These are phyloP conservation scores for Naganishia vaughanmartiniae DNA, from an alignment of 768 basidiomycete genomes.

Conservation along the genomic window DNA sequence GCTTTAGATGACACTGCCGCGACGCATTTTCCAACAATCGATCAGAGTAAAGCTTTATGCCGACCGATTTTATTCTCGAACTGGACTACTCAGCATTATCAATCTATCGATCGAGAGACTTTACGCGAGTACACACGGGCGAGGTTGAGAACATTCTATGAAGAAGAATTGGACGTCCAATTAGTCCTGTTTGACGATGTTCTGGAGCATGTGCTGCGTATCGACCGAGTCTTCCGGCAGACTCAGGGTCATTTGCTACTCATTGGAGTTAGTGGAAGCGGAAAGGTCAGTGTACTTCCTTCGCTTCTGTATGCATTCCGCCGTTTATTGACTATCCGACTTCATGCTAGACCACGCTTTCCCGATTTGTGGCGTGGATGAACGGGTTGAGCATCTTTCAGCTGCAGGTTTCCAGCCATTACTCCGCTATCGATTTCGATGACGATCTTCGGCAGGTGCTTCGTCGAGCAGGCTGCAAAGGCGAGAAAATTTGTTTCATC, in stretches of 20 bases:
- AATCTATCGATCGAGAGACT: constrained; percentile 87
- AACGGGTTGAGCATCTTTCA: constrained; percentile 99
- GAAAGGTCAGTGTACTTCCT: constrained; percentile 67
- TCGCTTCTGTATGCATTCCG: constrained; percentile 19
- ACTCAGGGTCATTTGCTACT: constrained; percentile 92
- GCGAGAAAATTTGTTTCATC: constrained; percentile 99
- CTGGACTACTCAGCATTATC: constrained; percentile 96
- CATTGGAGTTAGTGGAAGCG: constrained; percentile 96
- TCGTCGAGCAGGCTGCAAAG: constrained; percentile 92
- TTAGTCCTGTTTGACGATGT: constrained; percentile 98
- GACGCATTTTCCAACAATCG: constrained; percentile 90
- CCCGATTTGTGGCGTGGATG: constrained; percentile 99
- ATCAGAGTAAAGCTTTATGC: constrained; percentile 74
- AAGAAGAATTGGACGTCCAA: constrained; percentile 96
- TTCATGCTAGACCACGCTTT: constrained; percentile 76
- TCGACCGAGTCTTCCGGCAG: constrained; percentile 98
- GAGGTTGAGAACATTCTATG: constrained; percentile 94
- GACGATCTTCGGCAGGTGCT: constrained; percentile 94
- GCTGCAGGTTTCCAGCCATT: constrained; percentile 99
- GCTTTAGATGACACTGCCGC: constrained; percentile 77
- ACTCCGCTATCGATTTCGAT: constrained; percentile 97
- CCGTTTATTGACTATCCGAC: neutral
- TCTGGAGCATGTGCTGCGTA: constrained; percentile 92
- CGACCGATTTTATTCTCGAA: constrained; percentile 97
- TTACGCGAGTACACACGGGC: constrained; percentile 96